Evolutionary conservation across 441 rosid species (phyloP).

Genomic region (Gossypium schwendimanii): DNA sequence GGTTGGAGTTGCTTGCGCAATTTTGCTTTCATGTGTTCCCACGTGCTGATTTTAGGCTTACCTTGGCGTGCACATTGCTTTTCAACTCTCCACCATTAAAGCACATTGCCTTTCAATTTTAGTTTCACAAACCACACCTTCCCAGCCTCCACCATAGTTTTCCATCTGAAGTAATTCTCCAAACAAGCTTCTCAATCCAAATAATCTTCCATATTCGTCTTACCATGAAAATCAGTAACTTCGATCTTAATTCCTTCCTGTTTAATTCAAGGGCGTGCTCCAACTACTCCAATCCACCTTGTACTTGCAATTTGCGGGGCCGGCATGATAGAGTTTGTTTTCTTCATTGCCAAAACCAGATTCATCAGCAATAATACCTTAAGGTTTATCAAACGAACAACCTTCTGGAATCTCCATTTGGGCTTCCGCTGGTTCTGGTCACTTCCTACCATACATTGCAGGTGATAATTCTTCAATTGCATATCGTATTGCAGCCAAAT

Average conservation of each 20-base stretch:
- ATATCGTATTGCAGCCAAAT: background rate
- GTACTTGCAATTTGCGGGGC: background rate
- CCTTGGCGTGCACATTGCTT: background rate
- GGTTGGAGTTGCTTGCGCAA: background rate
- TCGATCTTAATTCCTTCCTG: background rate
- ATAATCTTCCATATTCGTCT: background rate
- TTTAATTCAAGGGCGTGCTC: background rate
- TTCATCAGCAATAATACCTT: background rate
- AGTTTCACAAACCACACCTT: background rate
- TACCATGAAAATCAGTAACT: background rate
- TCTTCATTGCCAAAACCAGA: background rate
- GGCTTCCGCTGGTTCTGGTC: background rate
- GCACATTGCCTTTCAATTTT: background rate
- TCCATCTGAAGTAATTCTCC: background rate
- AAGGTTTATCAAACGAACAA: background rate
- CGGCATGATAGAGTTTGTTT: background rate
- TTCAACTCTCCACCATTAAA: background rate
- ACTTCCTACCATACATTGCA: background rate
- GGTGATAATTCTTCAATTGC: background rate
- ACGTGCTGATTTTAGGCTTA: background rate
- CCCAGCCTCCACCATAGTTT: background rate
- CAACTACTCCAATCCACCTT: background rate
- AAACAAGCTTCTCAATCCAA: background rate
- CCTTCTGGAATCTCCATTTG: background rate
- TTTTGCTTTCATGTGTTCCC: background rate